These are phyloP conservation scores for Apiotrichum domesticum DNA, from an alignment of 1,284 basidiomycete genomes.

Conservation along the genomic window DNA sequence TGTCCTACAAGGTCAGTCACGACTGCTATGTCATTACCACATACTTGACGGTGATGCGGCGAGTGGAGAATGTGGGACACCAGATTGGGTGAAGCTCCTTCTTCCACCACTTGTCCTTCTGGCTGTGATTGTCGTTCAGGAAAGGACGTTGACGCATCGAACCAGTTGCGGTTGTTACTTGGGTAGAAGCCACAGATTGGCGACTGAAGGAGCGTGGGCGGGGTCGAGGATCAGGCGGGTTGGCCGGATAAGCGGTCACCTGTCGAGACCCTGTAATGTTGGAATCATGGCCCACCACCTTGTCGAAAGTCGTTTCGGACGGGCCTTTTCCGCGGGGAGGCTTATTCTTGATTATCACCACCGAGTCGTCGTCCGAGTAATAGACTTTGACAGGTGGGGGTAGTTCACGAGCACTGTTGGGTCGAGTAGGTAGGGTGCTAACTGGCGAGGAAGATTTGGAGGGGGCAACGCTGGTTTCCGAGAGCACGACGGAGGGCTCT, in stretches of 20 bases:
- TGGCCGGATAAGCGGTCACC: no score
- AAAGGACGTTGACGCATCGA: neutral
- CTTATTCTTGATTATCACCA: neutral
- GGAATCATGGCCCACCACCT: no score
- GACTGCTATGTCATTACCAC: neutral
- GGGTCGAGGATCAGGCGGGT: no score
- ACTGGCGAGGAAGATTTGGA: neutral
- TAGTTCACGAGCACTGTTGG: constrained; percentile 8
- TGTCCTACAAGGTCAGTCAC: constrained; percentile 15
- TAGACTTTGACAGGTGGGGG: constrained; percentile 2
- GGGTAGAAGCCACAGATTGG: neutral
- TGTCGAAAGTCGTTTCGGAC: no score
- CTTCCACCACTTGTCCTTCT: constrained; percentile 21
- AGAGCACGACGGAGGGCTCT: neutral
- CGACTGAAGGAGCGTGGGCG: neutral
- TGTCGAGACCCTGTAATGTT: no score
- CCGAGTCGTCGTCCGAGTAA: constrained; percentile 11
- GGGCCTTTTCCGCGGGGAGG: no score
- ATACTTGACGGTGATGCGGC: constrained; percentile 25
- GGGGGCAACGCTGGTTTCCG: neutral
- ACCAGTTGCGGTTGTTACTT: neutral
- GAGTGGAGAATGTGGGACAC: constrained; percentile 20
- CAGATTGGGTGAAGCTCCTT: constrained; percentile 25
- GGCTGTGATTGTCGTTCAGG: neutral
- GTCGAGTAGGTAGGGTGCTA: constrained; percentile 1